Evolutionary conservation across 306 rosid genomes (phyloP).

Genomic region (Gleditsia sinensis): DNA sequence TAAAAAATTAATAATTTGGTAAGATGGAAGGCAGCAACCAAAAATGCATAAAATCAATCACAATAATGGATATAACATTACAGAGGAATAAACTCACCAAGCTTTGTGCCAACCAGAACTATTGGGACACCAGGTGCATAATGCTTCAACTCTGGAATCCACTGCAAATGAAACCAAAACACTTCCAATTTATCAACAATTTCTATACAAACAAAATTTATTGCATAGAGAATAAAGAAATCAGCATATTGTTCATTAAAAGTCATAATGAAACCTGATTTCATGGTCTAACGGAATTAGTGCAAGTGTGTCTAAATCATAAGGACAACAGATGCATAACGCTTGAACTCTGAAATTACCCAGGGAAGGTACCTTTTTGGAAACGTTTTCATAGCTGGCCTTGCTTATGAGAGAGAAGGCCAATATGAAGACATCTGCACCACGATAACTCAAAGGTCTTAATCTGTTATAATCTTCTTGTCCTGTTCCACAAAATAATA

Average conservation of each 20-base stretch:
- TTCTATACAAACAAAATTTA: background rate
- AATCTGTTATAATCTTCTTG: conserved; percentile 73
- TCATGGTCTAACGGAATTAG: background rate
- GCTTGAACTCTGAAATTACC: conserved; percentile 7
- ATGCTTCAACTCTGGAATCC: conserved; percentile 99
- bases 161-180: conserved; percentile 60
- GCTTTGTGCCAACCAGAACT: conserved; percentile 93
- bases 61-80: conserved; percentile 14
- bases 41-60: background rate
- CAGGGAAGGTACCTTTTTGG: conserved; percentile 54
- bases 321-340: background rate
- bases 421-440: conserved; percentile 71
- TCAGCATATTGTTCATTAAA: background rate
- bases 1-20: conserved; percentile 9
- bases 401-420: conserved; percentile 76
- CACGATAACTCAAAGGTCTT: conserved; percentile 74
- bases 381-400: conserved; percentile 76
- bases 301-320: conserved; percentile 1
- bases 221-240: background rate
- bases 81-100: conserved; percentile 59
- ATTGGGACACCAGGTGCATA: conserved; percentile 99
- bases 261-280: background rate
- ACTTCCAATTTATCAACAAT: conserved; percentile 26
- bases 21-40: conserved; percentile 10
- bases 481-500: conserved; percentile 49